A percentile compares a stretch with the other conserved stretches of the same genome.
phyloP scores from a whole-genome alignment of 345 rosid genomes.

The Firmiana major region DNA sequence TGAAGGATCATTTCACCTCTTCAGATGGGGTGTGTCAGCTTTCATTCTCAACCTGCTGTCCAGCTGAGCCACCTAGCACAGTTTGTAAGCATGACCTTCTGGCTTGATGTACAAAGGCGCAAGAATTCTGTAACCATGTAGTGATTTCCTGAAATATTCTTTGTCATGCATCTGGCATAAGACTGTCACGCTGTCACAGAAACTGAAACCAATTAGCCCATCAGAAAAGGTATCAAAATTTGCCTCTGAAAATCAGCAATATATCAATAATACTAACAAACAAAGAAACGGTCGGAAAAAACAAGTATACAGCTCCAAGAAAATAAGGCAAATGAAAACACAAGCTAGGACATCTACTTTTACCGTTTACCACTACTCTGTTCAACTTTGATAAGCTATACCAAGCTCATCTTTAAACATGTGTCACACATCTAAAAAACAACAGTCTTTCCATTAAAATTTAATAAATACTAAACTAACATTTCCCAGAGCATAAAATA shows the following conservation, averaged over 20 bases:
- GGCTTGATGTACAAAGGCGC: slow-evolving; percentile 15
- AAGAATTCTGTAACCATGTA: background rate
- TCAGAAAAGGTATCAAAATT: background rate
- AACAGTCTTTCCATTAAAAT: background rate
- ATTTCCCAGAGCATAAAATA: no score
- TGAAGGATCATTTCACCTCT: slow-evolving; percentile 20
- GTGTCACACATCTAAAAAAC: background rate
- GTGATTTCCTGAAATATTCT: slow-evolving; percentile 8
- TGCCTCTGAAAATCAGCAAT: background rate
- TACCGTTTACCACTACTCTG: background rate
- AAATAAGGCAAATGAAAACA: background rate
- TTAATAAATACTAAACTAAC: background rate
- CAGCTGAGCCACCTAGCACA: slow-evolving; percentile 6
- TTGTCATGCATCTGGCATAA: background rate
- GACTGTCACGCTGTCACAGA: slow-evolving; percentile 15
- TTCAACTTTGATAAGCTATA: background rate
- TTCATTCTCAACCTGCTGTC: slow-evolving; percentile 14
- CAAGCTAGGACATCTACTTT: background rate
- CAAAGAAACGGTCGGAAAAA: background rate
- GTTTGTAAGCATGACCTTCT: slow-evolving; percentile 9
- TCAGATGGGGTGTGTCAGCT: slow-evolving; percentile 6
- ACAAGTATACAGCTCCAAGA: background rate
- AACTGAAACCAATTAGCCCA: no score
- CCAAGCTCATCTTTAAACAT: background rate
- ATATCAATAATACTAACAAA: background rate